Conservation (phyloP, 2,329 filamentous ascomycete genomes). For the Colletotrichum falcatum region DNA sequence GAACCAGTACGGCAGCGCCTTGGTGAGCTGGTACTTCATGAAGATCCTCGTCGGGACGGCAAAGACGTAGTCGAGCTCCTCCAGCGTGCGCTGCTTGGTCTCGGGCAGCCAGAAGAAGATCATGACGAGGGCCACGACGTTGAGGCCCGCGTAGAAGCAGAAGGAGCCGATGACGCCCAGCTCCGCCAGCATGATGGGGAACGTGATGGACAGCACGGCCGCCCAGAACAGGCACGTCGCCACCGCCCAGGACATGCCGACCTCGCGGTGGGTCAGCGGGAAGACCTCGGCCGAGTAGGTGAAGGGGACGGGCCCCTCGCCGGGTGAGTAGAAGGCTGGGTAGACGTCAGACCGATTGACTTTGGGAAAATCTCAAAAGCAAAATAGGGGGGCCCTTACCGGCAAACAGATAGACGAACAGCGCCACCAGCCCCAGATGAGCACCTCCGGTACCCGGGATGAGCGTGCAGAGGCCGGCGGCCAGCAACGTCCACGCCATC, state of each 20-base stretch:
- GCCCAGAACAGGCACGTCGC: slow-evolving; percentile 70
- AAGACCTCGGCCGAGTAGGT: slow-evolving; percentile 73
- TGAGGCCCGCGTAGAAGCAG: slow-evolving; percentile 66
- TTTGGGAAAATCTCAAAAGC: neutral
- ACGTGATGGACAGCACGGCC: slow-evolving; percentile 62
- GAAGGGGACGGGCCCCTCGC: slow-evolving; percentile 69
- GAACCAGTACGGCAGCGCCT: slow-evolving; percentile 51
- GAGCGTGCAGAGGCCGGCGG: slow-evolving; percentile 55
- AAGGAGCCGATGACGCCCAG: slow-evolving; percentile 54
- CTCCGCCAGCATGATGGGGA: slow-evolving; percentile 60
- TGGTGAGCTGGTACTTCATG: slow-evolving; percentile 49
- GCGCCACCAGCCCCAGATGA: slow-evolving; percentile 66
- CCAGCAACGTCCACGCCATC: slow-evolving; percentile 71
- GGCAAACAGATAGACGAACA: slow-evolving; percentile 74
- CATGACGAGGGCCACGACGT: slow-evolving; percentile 65
- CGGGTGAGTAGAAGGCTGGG: slow-evolving; percentile 70
- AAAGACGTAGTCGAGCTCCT: slow-evolving; percentile 58
- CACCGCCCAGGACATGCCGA: slow-evolving; percentile 73
- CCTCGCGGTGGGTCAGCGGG: slow-evolving; percentile 71
- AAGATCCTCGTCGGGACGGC: slow-evolving; percentile 49
- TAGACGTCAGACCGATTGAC: neutral
- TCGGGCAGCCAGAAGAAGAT: slow-evolving; percentile 70
- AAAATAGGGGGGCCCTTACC: slow-evolving; percentile 43
- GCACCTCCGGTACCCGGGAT: slow-evolving; percentile 50
- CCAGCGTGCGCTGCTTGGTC: slow-evolving; percentile 68